Evolutionary conservation across 257 asterid genomes (phyloP), one percentile per base, ranked within the genome.

Genomic region (Jacaranda copaia): DNA sequence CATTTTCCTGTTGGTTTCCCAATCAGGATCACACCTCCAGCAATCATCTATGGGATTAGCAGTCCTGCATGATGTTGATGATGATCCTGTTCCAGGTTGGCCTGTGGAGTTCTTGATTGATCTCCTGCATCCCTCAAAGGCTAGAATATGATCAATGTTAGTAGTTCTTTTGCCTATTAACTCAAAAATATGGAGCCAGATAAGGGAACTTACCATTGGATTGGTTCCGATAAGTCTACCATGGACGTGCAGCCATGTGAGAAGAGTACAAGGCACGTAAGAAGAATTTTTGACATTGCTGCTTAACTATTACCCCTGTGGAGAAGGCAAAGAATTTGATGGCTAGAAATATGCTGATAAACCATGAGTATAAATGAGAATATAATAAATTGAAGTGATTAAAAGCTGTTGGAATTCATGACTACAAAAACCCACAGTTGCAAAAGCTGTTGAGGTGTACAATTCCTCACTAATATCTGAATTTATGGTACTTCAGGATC

Each of bases 1-100:
- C 40, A 84, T 73, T 55, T 86, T 91, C 0, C 97, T 80, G 76
- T 89, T 89, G 14, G 89, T 11, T 76, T 91, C 97, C 95, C 93
- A 91, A 3, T 88, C 85, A 3, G 90, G 85, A 55, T 88, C 92
- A 25, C 93, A 91, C 64, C 88, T 49, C 96, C 94, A 91, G 76
- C 93, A 91, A 25, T 91, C 97, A 61, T 91, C 95, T 8, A 87
- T 87, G 1, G 97, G 93, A 51, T 91, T 91, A 1, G 93, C 93
- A 0, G 85, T 89, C 65, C 86, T 68, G 55, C 94, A 91, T 0
- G 87, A 40, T 48, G 76, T 0, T 5, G 64, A 5, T 2, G 64
- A 5, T 2, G 9, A 13, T 10, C 18, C 81, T 0, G 49, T 11
- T 19, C 39, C 78, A 0, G 6, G 48, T 20, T 68, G 78, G 58